Evolutionary conservation across 129 eudicot genomes (phyloP), one percentile per base, ranked within the genome.

Genomic region (Centella asiatica): DNA sequence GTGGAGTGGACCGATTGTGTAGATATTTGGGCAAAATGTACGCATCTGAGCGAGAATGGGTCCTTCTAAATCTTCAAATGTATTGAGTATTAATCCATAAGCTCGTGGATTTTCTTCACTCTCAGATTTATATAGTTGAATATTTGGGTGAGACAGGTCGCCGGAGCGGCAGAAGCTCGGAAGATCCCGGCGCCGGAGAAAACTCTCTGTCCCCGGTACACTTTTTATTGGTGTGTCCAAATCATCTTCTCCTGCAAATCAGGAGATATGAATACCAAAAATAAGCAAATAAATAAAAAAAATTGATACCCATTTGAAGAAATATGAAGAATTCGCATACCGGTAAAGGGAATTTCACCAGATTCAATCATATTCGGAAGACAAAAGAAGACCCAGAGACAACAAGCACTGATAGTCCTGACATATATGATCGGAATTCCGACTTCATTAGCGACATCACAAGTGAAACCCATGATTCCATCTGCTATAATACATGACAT

Each of bases 321-420:
- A n/a, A n/a, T n/a, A n/a, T n/a, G n/a, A n/a, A n/a, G n/a, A n/a
- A n/a, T n/a, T n/a, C 18, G 20, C 23, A 23, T 39, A 80, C 87
- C 85, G 62, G 57, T 54, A 36, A 80, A 39, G 4, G 87, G 90
- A 62, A 87, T 57, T 58, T 87, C 83, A 19, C 81, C 80, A 27
- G 81, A 50, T 57, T 83, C 77, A 58, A 87, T 72, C 24, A 87
- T 83, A n/a, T 72, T 36, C 1, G 77, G 72, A 27, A 80, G 58
- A 49, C 76, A 79, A 46, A 81, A 72, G 66, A 37, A 76, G 6
- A 77, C 52, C 90, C 95, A 87, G 47, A 78, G 63, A 29, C 71
- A 67, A 22, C 81, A 67, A 32, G 86, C 74, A 25, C 85, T 73
- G 26, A 76, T 44, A 0, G 85, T 76, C 10, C 81, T 76, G 26